These are phyloP conservation scores for Helicostylum pulchrum DNA, from an alignment of 192 early-diverging fungal species.

Conservation along the genomic window DNA sequence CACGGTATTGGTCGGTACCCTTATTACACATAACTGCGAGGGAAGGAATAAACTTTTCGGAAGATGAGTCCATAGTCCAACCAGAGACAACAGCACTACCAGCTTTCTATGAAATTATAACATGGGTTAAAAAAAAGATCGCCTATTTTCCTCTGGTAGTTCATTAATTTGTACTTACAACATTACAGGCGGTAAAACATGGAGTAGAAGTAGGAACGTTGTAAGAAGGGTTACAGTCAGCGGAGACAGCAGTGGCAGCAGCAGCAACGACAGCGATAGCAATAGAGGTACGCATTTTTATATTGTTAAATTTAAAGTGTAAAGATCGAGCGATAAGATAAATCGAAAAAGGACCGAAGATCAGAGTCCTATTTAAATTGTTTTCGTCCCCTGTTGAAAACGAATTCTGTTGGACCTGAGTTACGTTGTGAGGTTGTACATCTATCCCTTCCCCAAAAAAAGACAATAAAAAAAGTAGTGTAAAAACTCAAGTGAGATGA, in stretches of 20 bases:
- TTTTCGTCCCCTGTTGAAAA: background rate
- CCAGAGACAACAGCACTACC: conserved; percentile 11
- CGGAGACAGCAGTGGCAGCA: conserved; percentile 20
- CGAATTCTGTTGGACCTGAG: too few relatives aligned
- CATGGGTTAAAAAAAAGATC: background rate
- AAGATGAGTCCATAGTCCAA: conserved; percentile 25
- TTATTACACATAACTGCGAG: conserved; percentile 25
- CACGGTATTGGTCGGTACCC: conserved; percentile 16
- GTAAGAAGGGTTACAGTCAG: conserved; percentile 26
- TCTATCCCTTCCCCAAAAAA: too few relatives aligned
- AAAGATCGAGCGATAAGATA: conserved; percentile 1
- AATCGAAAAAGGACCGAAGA: background rate
- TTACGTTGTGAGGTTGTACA: too few relatives aligned
- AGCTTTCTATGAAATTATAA: conserved; percentile 19
- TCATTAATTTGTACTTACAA: conserved; percentile 17
- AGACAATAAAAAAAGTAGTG: too few relatives aligned
- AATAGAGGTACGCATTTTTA: conserved; percentile 33
- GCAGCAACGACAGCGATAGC: conserved; percentile 13
- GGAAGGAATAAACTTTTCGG: conserved; percentile 30
- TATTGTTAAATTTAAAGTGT: background rate
- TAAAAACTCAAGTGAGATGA: too few relatives aligned
- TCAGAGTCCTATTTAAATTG: background rate
- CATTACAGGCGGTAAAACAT: conserved; percentile 29
- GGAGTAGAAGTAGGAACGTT: conserved; percentile 22
- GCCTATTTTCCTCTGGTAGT: background rate